Evolutionary conservation across 1,284 basidiomycete species (phyloP).

Genomic region (Cryptococcus amylolentus): DNA sequence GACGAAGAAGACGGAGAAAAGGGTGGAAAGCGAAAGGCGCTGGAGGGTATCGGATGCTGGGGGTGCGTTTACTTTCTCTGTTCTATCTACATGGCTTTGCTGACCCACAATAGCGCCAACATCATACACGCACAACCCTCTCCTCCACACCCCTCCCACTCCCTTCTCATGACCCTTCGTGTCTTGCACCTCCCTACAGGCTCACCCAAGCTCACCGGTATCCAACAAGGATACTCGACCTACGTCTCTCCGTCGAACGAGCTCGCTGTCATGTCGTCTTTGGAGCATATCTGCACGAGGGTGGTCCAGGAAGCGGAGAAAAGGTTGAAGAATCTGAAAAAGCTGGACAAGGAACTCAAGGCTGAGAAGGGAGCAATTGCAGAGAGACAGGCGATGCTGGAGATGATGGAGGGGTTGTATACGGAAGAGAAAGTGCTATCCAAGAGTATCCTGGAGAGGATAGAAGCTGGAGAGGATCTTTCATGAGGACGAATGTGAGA

Average conservation of each 20-base stretch:
- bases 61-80: slow-evolving; percentile 53
- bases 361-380: slow-evolving; percentile 16
- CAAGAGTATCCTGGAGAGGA: slow-evolving; percentile 52
- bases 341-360: not conserved
- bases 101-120: slow-evolving; percentile 60
- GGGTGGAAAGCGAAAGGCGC: slow-evolving; percentile 53
- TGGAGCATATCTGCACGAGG: slow-evolving; percentile 28
- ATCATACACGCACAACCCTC: slow-evolving; percentile 60
- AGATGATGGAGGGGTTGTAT: slow-evolving; percentile 25
- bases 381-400: slow-evolving; percentile 45
- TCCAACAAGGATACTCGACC: slow-evolving; percentile 17
- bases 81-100: not conserved
- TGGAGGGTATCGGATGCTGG: slow-evolving; percentile 68
- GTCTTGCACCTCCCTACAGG: slow-evolving; percentile 54
- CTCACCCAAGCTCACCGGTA: slow-evolving; percentile 20
- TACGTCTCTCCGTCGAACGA: slow-evolving; percentile 59
- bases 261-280: slow-evolving; percentile 18
- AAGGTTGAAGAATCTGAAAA: slow-evolving; percentile 2
- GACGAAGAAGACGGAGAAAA: slow-evolving; percentile 47
- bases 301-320: slow-evolving; percentile 20
- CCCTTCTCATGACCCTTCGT: slow-evolving; percentile 66
- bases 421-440: slow-evolving; percentile 59
- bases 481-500: not conserved
- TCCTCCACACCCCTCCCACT: slow-evolving; percentile 70
- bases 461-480: slow-evolving; percentile 30